Conservation (phyloP, 306 rosid species). For the Cicer yamashitae region DNA sequence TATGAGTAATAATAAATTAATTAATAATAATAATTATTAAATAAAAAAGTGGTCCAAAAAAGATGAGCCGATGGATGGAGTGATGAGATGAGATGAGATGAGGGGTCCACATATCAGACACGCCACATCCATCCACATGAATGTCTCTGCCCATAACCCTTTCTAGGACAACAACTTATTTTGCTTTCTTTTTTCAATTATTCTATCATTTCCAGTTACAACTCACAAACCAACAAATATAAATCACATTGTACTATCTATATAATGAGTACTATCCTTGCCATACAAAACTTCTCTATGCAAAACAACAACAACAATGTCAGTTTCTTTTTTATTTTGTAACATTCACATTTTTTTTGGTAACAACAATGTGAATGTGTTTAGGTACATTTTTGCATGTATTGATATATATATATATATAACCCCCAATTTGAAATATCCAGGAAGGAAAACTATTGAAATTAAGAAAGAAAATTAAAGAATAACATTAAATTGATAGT, state of each 20-base stretch:
- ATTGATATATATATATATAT: too few relatives aligned
- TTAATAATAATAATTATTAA: neutral
- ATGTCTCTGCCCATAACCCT: constrained; percentile 29
- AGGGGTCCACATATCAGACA: constrained; percentile 48
- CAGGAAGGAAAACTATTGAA: neutral
- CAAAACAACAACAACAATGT: constrained; percentile 34
- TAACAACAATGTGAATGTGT: neutral
- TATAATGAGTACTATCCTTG: neutral
- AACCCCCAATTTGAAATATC: neutral
- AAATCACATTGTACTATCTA: neutral
- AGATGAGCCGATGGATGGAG: constrained; percentile 20
- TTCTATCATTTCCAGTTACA: constrained; percentile 18
- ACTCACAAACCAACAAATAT: constrained; percentile 33
- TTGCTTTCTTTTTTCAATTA: constrained; percentile 13
- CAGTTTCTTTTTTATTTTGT: neutral
- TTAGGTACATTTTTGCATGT: neutral
- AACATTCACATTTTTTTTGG: too few relatives aligned
- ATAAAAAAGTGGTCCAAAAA: constrained; percentile 43
- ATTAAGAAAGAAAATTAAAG: neutral
- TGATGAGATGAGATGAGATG: neutral
- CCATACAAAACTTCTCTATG: constrained; percentile 4
- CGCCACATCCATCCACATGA: constrained; percentile 49
- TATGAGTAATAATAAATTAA: neutral
- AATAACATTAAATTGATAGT: neutral
- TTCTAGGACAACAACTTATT: constrained; percentile 19